phyloP scores from a whole-genome alignment of 2,329 filamentous ascomycete species.

The Hypoxylon sp. region DNA sequence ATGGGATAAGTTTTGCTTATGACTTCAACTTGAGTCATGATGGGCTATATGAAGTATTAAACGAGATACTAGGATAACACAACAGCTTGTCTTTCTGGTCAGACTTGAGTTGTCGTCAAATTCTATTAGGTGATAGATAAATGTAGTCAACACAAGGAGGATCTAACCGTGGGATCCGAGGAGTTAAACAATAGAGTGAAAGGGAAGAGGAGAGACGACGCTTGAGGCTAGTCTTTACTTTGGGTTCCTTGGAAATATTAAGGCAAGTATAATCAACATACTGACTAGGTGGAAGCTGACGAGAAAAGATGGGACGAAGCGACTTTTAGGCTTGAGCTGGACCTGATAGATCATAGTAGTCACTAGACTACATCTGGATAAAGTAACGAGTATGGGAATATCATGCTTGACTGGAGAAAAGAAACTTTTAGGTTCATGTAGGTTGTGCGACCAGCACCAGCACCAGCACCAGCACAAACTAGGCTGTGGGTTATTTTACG shows the following conservation, averaged over 20 bases:
- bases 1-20: conserved; percentile 15
- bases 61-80: not conserved
- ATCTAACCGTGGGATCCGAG: not conserved
- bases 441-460: not conserved
- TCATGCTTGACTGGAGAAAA: not conserved
- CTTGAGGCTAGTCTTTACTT: not conserved
- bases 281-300: conserved; percentile 38
- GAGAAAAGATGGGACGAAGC: conserved; percentile 20
- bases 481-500: not conserved
- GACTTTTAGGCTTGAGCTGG: conserved; percentile 36
- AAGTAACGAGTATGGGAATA: conserved; percentile 49
- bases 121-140: not conserved
- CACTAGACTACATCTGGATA: conserved; percentile 49
- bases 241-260: not conserved
- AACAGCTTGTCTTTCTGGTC: not conserved
- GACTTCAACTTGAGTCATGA: conserved; percentile 35
- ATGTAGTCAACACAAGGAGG: not conserved
- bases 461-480: not conserved
- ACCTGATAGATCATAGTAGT: conserved; percentile 37
- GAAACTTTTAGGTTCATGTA: not conserved
- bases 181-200: conserved; percentile 14
- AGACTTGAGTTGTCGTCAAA: conserved; percentile 1
- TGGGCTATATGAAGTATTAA: conserved; percentile 2
- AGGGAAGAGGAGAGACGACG: conserved; percentile 12
- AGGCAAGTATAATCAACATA: conserved; percentile 22